phyloP scores from a whole-genome alignment of 2,329 filamentous ascomycete species.

The Aspergillus sp. region DNA sequence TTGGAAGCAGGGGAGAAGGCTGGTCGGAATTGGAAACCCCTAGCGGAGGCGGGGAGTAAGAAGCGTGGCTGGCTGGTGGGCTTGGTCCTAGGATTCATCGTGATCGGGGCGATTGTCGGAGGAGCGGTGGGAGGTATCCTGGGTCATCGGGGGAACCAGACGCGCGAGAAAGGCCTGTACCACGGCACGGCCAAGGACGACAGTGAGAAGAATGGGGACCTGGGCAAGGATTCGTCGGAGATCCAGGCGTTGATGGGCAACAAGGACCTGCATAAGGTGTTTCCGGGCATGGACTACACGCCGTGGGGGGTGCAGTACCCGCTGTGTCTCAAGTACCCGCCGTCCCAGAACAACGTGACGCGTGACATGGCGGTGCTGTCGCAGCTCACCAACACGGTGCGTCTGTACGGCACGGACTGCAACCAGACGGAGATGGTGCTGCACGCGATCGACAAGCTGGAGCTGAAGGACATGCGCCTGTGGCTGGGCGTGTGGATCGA shows the following conservation, averaged over 20 bases:
- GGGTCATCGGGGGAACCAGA: constrained; percentile 39
- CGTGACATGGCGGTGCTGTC: constrained; percentile 83
- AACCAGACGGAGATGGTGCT: constrained; percentile 94
- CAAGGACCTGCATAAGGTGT: constrained; percentile 75
- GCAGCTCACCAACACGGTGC: constrained; percentile 78
- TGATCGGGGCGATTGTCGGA: constrained; percentile 62
- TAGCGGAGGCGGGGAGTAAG: constrained; percentile 56
- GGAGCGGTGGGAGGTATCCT: constrained; percentile 67
- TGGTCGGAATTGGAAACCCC: constrained; percentile 47
- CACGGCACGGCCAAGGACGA: constrained; percentile 52
- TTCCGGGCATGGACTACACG: constrained; percentile 92
- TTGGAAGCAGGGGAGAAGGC: constrained; percentile 50
- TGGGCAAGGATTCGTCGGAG: constrained; percentile 64
- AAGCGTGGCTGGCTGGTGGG: constrained; percentile 63
- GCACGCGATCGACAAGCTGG: constrained; percentile 66
- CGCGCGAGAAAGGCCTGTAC: constrained; percentile 24
- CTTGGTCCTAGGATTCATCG: constrained; percentile 55
- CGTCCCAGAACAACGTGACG: constrained; percentile 90
- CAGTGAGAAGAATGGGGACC: constrained; percentile 55
- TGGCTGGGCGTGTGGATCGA: constrained; percentile 96
- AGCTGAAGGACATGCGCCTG: constrained; percentile 68
- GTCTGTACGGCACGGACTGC: constrained; percentile 91
- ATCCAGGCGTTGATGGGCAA: constrained; percentile 80
- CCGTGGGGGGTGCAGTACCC: constrained; percentile 87
- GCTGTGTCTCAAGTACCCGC: constrained; percentile 64